These are phyloP conservation scores for Zelonia costaricensis DNA, from an alignment of 208 protist genomes.

Conservation along the genomic window DNA sequence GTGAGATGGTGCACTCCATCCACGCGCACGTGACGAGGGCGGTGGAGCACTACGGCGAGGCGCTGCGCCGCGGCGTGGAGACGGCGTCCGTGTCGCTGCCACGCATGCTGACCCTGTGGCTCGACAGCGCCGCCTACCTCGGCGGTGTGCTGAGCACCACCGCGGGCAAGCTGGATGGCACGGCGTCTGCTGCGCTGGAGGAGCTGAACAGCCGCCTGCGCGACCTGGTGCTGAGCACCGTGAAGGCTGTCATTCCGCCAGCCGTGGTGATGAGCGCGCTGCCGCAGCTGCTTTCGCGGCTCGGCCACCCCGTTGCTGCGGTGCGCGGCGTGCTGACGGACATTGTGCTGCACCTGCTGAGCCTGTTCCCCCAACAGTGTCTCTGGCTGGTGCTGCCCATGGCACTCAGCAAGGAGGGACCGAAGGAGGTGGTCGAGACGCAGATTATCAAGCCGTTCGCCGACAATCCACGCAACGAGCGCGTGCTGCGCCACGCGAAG, in stretches of 20 bases:
- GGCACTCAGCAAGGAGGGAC: slow-evolving; percentile 56
- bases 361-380: slow-evolving; percentile 81
- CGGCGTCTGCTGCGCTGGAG: slow-evolving; percentile 3
- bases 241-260: slow-evolving; percentile 35
- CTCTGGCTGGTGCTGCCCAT: slow-evolving; percentile 89
- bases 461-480: slow-evolving; percentile 25
- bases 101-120: slow-evolving; percentile 95
- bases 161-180: slow-evolving; percentile 12
- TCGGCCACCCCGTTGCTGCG: slow-evolving; percentile 57
- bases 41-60: slow-evolving; percentile 82
- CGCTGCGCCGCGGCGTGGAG: slow-evolving; percentile 77
- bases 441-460: slow-evolving; percentile 58
- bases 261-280: slow-evolving; percentile 73
- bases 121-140: slow-evolving; percentile 72
- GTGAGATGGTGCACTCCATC: slow-evolving; percentile 34
- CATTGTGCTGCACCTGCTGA: slow-evolving; percentile 68
- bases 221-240: slow-evolving; percentile 22
- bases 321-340: slow-evolving; percentile 62
- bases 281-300: slow-evolving; percentile 91
- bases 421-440: slow-evolving; percentile 39
- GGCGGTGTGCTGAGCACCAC: slow-evolving; percentile 23
- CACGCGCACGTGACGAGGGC: slow-evolving; percentile 20
- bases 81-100: slow-evolving; percentile 94
- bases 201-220: slow-evolving; percentile 39
- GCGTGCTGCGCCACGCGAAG: slow-evolving; percentile 48